phyloP scores from a whole-genome alignment of 768 basidiomycete genomes.

The Ephemerocybe angulata region DNA sequence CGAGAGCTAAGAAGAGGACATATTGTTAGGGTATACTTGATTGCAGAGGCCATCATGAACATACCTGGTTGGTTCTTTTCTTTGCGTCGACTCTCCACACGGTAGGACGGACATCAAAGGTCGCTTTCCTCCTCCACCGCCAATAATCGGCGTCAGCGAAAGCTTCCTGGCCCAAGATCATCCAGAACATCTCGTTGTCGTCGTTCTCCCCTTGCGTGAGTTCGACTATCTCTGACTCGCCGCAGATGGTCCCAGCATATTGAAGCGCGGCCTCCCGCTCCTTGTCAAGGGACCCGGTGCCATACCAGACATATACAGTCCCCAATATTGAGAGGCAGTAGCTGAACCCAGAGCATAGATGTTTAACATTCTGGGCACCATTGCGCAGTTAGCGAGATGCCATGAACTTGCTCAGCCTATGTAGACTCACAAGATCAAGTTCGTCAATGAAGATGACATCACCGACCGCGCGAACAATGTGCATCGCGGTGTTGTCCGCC shows the following conservation, averaged over 20 bases:
- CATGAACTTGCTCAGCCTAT: neutral
- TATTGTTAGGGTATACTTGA: neutral
- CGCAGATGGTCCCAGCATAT: conserved; percentile 53
- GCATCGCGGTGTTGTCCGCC: conserved; percentile 79
- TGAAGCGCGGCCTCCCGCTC: conserved; percentile 62
- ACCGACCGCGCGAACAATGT: conserved; percentile 52
- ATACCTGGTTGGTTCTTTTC: conserved; percentile 37
- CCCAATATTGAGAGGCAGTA: conserved; percentile 72
- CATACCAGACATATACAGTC: conserved; percentile 78
- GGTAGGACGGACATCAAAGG: conserved; percentile 38
- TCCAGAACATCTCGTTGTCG: conserved; percentile 79
- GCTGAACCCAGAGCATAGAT: conserved; percentile 82
- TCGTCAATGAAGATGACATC: conserved; percentile 66
- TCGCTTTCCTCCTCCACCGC: conserved; percentile 58
- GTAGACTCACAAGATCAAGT: conserved; percentile 54
- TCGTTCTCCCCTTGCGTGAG: conserved; percentile 64
- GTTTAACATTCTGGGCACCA: conserved; percentile 46
- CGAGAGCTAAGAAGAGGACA: conserved; percentile 38
- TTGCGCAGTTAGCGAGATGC: neutral
- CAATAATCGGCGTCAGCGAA: conserved; percentile 83
- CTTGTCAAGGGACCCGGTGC: conserved; percentile 55
- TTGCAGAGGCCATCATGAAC: no score
- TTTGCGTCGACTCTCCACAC: conserved; percentile 57
- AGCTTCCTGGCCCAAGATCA: conserved; percentile 71
- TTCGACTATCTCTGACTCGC: conserved; percentile 41